phyloP scores from a whole-genome alignment of 805 yeast genomes.

The Myxozyma neglecta region DNA sequence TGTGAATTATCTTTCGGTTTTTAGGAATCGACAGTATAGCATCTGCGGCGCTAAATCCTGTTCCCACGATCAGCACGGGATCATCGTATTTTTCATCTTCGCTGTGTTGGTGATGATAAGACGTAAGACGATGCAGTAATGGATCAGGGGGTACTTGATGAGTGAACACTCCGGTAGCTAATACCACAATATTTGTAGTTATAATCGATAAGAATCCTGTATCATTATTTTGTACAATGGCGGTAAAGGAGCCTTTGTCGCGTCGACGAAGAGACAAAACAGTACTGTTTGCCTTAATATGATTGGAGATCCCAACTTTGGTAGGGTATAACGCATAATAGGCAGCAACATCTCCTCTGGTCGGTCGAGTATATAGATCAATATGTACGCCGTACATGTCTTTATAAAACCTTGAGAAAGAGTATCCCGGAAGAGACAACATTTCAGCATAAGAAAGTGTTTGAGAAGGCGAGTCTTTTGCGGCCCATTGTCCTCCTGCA shows the following conservation, averaged over 20 bases:
- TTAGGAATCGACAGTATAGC: slow-evolving; percentile 31
- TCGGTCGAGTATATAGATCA: slow-evolving; percentile 36
- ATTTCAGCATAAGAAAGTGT: slow-evolving; percentile 40
- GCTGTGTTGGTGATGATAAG: background rate
- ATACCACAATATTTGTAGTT: slow-evolving; percentile 19
- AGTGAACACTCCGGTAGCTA: slow-evolving; percentile 37
- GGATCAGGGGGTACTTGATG: slow-evolving; percentile 30
- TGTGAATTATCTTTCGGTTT: slow-evolving; percentile 29
- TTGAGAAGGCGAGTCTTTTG: slow-evolving; percentile 17
- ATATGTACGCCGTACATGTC: slow-evolving; percentile 13
- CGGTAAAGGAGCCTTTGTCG: slow-evolving; percentile 11
- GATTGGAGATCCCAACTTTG: slow-evolving; percentile 33
- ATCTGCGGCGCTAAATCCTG: slow-evolving; percentile 43
- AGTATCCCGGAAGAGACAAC: slow-evolving; percentile 40
- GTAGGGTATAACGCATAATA: slow-evolving; percentile 36
- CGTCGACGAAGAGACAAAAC: slow-evolving; percentile 27
- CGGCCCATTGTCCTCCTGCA: slow-evolving; percentile 42
- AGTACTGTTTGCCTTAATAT: slow-evolving; percentile 23
- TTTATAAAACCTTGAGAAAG: slow-evolving; percentile 34
- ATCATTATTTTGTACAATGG: slow-evolving; percentile 13
- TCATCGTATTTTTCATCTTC: background rate
- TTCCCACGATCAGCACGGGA: slow-evolving; percentile 36
- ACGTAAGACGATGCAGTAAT: slow-evolving; percentile 25
- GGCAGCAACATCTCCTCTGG: slow-evolving; percentile 35
- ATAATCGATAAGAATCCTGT: slow-evolving; percentile 17